These are phyloP conservation scores for Apophysomyces variabilis DNA, from an alignment of 371 early-diverging fungal genomes.

Conservation along the genomic window DNA sequence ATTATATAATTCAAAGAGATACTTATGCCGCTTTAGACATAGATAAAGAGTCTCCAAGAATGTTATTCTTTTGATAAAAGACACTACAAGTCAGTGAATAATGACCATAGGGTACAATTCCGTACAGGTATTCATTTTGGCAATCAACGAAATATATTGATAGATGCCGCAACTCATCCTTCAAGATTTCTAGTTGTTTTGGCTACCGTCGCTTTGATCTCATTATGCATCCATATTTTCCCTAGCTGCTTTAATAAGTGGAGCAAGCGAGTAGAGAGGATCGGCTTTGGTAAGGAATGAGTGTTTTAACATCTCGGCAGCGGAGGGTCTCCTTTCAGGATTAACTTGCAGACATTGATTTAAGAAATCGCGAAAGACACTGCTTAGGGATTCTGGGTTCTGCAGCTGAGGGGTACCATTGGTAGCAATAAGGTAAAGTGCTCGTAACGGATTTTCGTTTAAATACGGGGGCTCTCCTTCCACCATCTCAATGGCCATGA, in stretches of 20 bases:
- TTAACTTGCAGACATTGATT: constrained; percentile 71
- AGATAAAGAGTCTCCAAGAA: too few relatives aligned
- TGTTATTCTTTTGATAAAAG: too few relatives aligned
- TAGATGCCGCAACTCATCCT: not conserved
- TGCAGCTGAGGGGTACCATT: constrained; percentile 86
- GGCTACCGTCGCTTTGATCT: not conserved
- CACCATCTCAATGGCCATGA: constrained; percentile 85
- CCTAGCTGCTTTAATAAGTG: constrained; percentile 83
- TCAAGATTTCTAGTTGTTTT: not conserved
- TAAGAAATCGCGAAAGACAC: constrained; percentile 74
- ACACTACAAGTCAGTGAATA: too few relatives aligned
- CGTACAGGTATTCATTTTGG: not conserved
- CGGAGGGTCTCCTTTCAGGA: constrained; percentile 42
- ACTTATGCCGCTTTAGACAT: too few relatives aligned
- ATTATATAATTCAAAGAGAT: too few relatives aligned
- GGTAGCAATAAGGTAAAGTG: constrained; percentile 87
- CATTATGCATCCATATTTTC: constrained; percentile 18
- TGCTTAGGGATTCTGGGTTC: constrained; percentile 73
- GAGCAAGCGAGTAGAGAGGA: constrained; percentile 79
- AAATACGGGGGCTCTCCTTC: constrained; percentile 90
- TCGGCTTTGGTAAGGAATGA: constrained; percentile 89
- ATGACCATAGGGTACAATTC: not conserved
- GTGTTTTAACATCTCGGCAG: constrained; percentile 58
- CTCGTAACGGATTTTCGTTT: constrained; percentile 81
- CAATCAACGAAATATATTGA: not conserved